These are phyloP conservation scores for Guadua angustifolia DNA, from an alignment of 176 grass and related monocot species.

Conservation along the genomic window DNA sequence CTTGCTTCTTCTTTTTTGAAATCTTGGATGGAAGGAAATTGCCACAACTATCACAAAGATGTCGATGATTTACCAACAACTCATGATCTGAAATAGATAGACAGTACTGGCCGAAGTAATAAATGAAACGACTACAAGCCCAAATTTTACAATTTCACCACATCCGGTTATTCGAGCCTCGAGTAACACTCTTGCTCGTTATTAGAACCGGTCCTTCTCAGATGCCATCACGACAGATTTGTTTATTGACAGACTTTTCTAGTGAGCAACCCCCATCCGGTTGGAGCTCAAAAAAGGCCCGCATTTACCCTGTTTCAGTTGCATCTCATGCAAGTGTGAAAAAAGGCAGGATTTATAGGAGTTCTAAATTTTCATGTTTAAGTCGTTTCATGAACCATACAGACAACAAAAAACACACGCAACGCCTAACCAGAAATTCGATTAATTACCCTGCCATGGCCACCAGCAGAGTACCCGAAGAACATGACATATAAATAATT, in stretches of 20 bases:
- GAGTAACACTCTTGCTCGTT: slow-evolving; percentile 75
- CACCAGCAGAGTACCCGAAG: slow-evolving; percentile 61
- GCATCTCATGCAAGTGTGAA: not conserved
- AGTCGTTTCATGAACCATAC: not conserved
- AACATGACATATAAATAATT: no score
- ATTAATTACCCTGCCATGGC: slow-evolving; percentile 64
- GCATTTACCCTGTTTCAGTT: slow-evolving; percentile 31
- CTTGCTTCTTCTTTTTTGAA: slow-evolving; percentile 71
- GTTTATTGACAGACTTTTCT: slow-evolving; percentile 45
- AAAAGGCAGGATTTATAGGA: not conserved
- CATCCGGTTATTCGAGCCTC: slow-evolving; percentile 47
- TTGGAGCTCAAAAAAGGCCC: slow-evolving; percentile 62
- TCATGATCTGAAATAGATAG: slow-evolving; percentile 46
- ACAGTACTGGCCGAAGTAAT: not conserved
- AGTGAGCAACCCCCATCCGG: slow-evolving; percentile 36
- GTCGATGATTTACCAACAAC: slow-evolving; percentile 47
- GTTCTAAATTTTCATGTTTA: not conserved
- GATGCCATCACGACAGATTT: slow-evolving; percentile 46
- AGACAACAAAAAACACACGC: not conserved
- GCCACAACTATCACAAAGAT: slow-evolving; percentile 69
- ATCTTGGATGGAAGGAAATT: slow-evolving; percentile 51
- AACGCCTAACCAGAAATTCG: not conserved
- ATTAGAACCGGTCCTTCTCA: slow-evolving; percentile 64
- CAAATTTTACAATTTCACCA: not conserved
- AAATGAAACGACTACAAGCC: not conserved